Conservation (phyloP, 1,284 basidiomycete genomes). For the Wallemia hederae region DNA sequence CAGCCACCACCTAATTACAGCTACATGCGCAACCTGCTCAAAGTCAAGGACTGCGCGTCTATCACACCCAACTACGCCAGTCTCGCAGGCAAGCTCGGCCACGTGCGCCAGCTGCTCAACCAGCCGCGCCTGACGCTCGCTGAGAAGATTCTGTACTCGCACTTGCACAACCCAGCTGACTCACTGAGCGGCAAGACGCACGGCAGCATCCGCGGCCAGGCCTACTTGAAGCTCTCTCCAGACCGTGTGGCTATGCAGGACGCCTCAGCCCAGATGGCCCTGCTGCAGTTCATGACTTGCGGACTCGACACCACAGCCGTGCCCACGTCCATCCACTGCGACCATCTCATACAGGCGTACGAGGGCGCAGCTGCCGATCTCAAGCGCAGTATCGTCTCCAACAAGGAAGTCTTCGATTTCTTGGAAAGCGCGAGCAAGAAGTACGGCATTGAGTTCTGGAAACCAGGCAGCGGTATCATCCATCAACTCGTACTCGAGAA, state of each 20-base stretch:
- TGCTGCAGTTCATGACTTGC: constrained; percentile 96
- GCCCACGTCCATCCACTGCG: constrained; percentile 69
- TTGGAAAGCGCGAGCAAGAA: constrained; percentile 77
- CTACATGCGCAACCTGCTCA: constrained; percentile 9
- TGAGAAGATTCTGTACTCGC: constrained; percentile 93
- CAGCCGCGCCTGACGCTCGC: constrained; percentile 52
- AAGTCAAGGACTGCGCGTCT: constrained; percentile 38
- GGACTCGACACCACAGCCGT: constrained; percentile 62
- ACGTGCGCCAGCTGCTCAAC: constrained; percentile 36
- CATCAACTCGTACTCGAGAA: constrained; percentile 98
- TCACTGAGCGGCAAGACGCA: constrained; percentile 31
- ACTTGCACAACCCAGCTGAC: constrained; percentile 48
- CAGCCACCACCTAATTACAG: not conserved
- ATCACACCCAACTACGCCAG: constrained; percentile 67
- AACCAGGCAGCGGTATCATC: constrained; percentile 74
- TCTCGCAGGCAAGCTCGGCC: constrained; percentile 42
- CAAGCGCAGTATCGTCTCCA: constrained; percentile 56
- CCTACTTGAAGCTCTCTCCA: constrained; percentile 66
- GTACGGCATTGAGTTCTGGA: constrained; percentile 82
- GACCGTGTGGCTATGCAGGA: constrained; percentile 95
- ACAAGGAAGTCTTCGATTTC: constrained; percentile 95
- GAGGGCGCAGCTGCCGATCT: constrained; percentile 56
- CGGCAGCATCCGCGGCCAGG: constrained; percentile 43
- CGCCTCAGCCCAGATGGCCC: constrained; percentile 81
- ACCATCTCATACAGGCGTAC: constrained; percentile 44